Percentiles rank a stretch among this genome's conserved stretches.
Evolutionary conservation across 345 rosid species (phyloP).

Genomic region (Arabidopsis suecica): DNA sequence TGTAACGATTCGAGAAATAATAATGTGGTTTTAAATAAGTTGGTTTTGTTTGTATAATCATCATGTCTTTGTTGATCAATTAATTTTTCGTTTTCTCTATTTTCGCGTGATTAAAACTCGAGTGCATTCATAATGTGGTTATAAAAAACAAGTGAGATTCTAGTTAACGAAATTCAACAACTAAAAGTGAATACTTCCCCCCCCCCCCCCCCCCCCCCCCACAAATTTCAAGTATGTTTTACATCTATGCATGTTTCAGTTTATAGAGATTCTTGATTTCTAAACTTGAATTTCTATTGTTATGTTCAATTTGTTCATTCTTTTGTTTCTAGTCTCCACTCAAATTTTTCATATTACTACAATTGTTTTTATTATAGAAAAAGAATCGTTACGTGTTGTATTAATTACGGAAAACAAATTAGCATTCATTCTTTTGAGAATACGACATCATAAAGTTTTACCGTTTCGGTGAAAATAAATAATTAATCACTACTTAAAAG

Average conservation of each 20-base stretch:
- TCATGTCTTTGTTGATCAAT: neutral
- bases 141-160: too few relatives aligned
- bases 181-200: too few relatives aligned
- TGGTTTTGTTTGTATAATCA: neutral
- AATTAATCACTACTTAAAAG: neutral
- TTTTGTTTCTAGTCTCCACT: neutral
- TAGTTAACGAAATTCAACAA: too few relatives aligned
- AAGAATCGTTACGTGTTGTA: neutral
- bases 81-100: neutral
- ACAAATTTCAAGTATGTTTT: too few relatives aligned
- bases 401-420: neutral
- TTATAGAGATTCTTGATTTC: neutral
- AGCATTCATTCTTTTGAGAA: neutral
- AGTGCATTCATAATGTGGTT: too few relatives aligned
- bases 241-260: too few relatives aligned
- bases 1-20: constrained; percentile 1
- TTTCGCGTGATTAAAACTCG: too few relatives aligned
- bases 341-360: neutral
- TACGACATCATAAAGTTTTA: neutral
- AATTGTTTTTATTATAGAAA: neutral
- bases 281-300: neutral
- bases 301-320: neutral
- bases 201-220: too few relatives aligned
- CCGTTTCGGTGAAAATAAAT: neutral
- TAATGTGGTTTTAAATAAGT: neutral